Evolutionary conservation across 768 basidiomycete species (phyloP).

Genomic region (Panaeolus cyanescens): DNA sequence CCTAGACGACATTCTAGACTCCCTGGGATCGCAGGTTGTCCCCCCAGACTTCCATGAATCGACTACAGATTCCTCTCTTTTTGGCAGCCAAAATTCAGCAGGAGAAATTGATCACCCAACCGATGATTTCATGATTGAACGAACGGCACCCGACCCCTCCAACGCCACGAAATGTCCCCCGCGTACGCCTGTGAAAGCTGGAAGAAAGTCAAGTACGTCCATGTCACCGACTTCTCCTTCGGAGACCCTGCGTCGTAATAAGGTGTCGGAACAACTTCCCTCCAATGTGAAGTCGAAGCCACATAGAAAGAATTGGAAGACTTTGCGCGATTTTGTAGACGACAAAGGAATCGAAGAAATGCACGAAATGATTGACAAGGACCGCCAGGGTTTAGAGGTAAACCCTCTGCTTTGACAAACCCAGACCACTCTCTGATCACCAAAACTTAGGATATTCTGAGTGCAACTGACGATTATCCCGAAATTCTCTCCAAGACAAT

Average conservation of each 20-base stretch:
- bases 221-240: constrained; percentile 31
- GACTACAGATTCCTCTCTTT: constrained; percentile 71
- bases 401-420: constrained; percentile 20
- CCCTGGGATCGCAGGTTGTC: constrained; percentile 70
- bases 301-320: constrained; percentile 74
- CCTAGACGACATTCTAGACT: constrained; percentile 72
- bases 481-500: constrained; percentile 62
- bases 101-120: constrained; percentile 19
- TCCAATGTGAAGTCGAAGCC: constrained; percentile 17
- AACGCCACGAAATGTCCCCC: constrained; percentile 9
- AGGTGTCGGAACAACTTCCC: background rate
- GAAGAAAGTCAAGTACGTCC: constrained; percentile 11
- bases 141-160: background rate
- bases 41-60: constrained; percentile 77
- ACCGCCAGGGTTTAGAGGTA: constrained; percentile 69
- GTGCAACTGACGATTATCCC: constrained; percentile 66
- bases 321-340: constrained; percentile 82
- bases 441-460: constrained; percentile 55
- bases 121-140: constrained; percentile 10
- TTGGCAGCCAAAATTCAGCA: constrained; percentile 63
- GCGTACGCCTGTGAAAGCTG: constrained; percentile 7
- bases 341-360: constrained; percentile 80
- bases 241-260: constrained; percentile 28
- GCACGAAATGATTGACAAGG: constrained; percentile 71
- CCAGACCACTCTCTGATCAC: background rate